A percentile compares a stretch with the other conserved stretches of the same genome.
Evolutionary conservation across 2,329 filamentous ascomycete genomes (phyloP).

Genomic region (Exophiala spinifera): DNA sequence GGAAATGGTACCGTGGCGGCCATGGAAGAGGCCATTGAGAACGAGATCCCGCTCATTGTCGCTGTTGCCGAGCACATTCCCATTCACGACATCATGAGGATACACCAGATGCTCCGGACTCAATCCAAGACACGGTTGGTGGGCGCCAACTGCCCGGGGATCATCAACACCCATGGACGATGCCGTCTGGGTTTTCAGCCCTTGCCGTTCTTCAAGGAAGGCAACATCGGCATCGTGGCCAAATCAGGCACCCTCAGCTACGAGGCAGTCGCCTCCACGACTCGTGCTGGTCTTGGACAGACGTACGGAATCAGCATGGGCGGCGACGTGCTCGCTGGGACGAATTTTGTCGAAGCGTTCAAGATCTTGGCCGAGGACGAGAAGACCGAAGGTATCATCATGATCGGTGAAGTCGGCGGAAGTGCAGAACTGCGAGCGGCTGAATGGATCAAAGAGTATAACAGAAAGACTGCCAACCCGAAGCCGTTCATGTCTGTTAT

Average conservation of each 20-base stretch:
- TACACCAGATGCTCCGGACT: slow-evolving; percentile 67
- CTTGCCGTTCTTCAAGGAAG: slow-evolving; percentile 66
- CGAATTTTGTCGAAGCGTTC: slow-evolving; percentile 69
- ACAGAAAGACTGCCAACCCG: slow-evolving; percentile 53
- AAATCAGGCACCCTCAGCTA: slow-evolving; percentile 79
- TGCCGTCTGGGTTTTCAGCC: slow-evolving; percentile 77
- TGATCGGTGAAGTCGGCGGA: slow-evolving; percentile 72
- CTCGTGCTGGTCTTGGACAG: slow-evolving; percentile 70
- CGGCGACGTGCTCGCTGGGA: slow-evolving; percentile 71
- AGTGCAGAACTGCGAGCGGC: slow-evolving; percentile 68
- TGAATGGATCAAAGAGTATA: slow-evolving; percentile 68
- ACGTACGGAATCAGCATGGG: slow-evolving; percentile 75
- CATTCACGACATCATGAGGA: slow-evolving; percentile 71
- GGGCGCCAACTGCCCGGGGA: slow-evolving; percentile 77
- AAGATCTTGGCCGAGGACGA: slow-evolving; percentile 63
- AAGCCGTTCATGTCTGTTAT: slow-evolving; percentile 75
- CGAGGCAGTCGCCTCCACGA: slow-evolving; percentile 72
- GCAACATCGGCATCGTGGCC: slow-evolving; percentile 71
- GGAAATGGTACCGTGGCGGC: slow-evolving; percentile 69
- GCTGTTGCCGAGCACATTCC: slow-evolving; percentile 79
- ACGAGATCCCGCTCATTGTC: slow-evolving; percentile 73
- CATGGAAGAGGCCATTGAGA: slow-evolving; percentile 76
- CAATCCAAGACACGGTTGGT: slow-evolving; percentile 71
- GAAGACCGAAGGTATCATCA: slow-evolving; percentile 67
- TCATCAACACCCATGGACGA: slow-evolving; percentile 68